phyloP scores from a whole-genome alignment of 2,329 filamentous ascomycete genomes.

The Ophiostoma novo-ulmi region DNA sequence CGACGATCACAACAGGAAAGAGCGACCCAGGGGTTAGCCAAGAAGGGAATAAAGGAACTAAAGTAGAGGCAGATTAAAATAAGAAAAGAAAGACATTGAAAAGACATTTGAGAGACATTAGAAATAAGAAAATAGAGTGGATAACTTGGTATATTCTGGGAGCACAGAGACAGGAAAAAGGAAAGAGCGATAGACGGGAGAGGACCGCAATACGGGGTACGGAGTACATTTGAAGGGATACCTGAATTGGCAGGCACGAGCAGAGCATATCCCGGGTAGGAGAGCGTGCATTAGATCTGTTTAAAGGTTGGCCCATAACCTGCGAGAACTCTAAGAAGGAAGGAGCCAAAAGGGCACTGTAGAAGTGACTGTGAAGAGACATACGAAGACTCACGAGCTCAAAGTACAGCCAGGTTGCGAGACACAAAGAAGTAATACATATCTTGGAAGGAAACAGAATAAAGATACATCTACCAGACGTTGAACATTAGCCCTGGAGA shows the following conservation, averaged over 20 bases:
- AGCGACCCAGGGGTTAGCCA: slow-evolving; percentile 17
- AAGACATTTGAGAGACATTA: not conserved
- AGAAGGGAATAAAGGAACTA: slow-evolving; percentile 10
- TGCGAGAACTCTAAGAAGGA: too few species aligned
- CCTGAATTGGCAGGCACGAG: not conserved
- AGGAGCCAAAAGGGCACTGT: not conserved
- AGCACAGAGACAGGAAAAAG: not conserved
- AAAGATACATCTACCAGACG: not conserved
- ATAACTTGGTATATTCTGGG: not conserved
- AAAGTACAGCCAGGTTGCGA: not conserved
- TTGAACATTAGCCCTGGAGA: slow-evolving; percentile 4
- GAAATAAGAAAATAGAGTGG: not conserved
- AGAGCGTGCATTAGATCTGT: too few species aligned
- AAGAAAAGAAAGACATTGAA: not conserved
- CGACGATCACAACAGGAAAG: slow-evolving; percentile 24
- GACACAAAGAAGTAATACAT: not conserved
- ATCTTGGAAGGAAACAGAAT: too few species aligned
- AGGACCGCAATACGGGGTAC: not conserved
- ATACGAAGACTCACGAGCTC: not conserved
- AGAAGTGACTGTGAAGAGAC: not conserved
- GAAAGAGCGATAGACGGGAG: not conserved
- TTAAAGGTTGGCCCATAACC: not conserved
- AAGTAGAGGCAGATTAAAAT: slow-evolving; percentile 1
- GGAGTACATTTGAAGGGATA: not conserved
- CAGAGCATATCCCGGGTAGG: too few species aligned